phyloP scores from a whole-genome alignment of 176 grass and related monocot species.

The Poa annua region DNA sequence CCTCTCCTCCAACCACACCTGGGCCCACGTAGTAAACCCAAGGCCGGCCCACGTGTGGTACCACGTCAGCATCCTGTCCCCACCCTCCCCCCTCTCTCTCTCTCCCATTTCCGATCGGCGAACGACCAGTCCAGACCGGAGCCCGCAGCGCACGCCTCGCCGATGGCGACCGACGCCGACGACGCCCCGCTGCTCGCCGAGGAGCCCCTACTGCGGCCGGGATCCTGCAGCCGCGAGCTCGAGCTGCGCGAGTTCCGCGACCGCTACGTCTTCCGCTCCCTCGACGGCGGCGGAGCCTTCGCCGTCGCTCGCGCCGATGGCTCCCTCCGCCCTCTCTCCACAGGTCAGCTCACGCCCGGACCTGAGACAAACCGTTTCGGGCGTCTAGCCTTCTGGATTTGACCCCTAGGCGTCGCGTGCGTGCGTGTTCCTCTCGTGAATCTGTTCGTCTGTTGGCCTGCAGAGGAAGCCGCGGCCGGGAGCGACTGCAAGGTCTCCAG shows the following conservation, averaged over 20 bases:
- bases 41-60: slow-evolving; percentile 33
- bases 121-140: background rate
- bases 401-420: background rate
- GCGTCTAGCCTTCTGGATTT: background rate
- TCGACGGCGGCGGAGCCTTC: slow-evolving; percentile 63
- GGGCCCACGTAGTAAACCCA: slow-evolving; percentile 23
- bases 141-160: slow-evolving; percentile 1
- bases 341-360: slow-evolving; percentile 35
- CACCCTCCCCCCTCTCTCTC: background rate
- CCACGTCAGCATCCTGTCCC: slow-evolving; percentile 31
- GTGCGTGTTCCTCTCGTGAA: slow-evolving; percentile 8
- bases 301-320: slow-evolving; percentile 69
- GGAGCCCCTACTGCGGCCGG: slow-evolving; percentile 31
- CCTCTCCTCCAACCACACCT: background rate
- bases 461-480: slow-evolving; percentile 51
- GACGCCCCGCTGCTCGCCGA: slow-evolving; percentile 63
- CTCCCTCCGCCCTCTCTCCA: slow-evolving; percentile 48
- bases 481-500: slow-evolving; percentile 47
- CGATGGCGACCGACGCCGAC: slow-evolving; percentile 49
- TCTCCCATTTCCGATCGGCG: slow-evolving; percentile 34
- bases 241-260: slow-evolving; percentile 85
- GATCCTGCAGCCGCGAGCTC: slow-evolving; percentile 71
- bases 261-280: slow-evolving; percentile 80
- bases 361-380: background rate
- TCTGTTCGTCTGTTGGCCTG: slow-evolving; percentile 21